phyloP scores from a whole-genome alignment of 306 rosid species.

The Acacia confusa region DNA sequence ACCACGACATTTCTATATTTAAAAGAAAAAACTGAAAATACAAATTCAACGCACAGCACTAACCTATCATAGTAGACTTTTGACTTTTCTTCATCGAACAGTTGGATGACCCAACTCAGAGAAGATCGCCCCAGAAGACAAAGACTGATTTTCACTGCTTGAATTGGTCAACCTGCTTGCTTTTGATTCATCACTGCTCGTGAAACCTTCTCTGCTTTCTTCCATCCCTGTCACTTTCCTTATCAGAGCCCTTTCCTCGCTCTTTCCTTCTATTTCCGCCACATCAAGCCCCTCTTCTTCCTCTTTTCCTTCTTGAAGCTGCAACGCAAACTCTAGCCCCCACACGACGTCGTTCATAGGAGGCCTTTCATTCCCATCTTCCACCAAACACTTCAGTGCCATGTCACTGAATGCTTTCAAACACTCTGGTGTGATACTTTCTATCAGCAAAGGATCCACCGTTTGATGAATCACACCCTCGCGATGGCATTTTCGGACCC shows the following conservation, averaged over 20 bases:
- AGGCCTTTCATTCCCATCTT: not conserved
- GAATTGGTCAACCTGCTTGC: not conserved
- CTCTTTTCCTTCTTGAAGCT: not conserved
- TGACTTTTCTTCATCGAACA: not conserved
- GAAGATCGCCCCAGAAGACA: not conserved
- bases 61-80: not conserved
- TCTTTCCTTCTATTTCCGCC: not conserved
- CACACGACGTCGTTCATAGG: not conserved
- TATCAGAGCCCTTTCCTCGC: not conserved
- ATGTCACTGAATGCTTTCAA: not conserved
- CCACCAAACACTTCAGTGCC: not conserved
- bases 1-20: no score
- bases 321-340: not conserved
- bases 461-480: not conserved
- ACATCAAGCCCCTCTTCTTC: not conserved
- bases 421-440: not conserved
- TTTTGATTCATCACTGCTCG: not conserved
- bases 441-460: not conserved
- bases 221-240: not conserved
- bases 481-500: not conserved
- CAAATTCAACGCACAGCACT: not conserved
- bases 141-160: not conserved
- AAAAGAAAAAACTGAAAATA: not conserved
- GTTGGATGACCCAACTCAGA: not conserved
- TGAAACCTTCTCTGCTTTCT: not conserved